Percentiles rank a stretch among this genome's conserved stretches.
Conservation (phyloP, 2,329 filamentous ascomycete species). For the Fusarium anthophilum region DNA sequence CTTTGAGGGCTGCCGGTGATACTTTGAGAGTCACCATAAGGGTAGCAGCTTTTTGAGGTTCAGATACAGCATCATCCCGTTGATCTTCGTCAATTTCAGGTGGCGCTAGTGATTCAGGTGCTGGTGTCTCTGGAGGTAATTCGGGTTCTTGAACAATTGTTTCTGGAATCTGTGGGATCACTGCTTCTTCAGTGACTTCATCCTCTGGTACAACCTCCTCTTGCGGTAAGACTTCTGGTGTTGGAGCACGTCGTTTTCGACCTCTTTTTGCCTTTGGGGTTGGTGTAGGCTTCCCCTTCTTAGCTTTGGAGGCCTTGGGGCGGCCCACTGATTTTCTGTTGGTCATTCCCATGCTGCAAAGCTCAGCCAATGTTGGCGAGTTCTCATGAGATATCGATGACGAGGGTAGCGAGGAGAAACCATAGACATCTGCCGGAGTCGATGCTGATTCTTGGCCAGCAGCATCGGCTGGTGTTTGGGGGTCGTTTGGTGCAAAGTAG, state of each 20-base stretch:
- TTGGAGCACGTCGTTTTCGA: neutral
- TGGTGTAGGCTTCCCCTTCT: slow-evolving; percentile 12
- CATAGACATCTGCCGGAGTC: slow-evolving; percentile 20
- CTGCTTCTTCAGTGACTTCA: neutral
- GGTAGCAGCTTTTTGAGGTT: neutral
- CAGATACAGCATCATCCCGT: neutral
- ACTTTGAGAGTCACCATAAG: slow-evolving; percentile 24
- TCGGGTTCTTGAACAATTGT: neutral
- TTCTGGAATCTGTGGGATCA: neutral
- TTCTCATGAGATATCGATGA: slow-evolving; percentile 1
- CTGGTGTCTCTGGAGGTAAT: neutral
- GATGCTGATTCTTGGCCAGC: neutral
- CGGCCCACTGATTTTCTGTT: slow-evolving; percentile 43
- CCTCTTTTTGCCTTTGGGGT: slow-evolving; percentile 6
- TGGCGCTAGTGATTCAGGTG: neutral
- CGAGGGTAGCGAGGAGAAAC: slow-evolving; percentile 20
- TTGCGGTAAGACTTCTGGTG: neutral
- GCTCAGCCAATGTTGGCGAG: slow-evolving; percentile 37
- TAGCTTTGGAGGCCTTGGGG: slow-evolving; percentile 20
- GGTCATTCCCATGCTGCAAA: slow-evolving; percentile 39
- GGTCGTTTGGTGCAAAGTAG: slow-evolving; percentile 39
- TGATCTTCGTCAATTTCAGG: neutral
- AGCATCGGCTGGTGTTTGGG: neutral
- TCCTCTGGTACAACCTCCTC: neutral
- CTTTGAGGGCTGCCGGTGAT: slow-evolving; percentile 5